Conservation (phyloP, 1,284 basidiomycete genomes). For the Phylloboletellus chloephorus region DNA sequence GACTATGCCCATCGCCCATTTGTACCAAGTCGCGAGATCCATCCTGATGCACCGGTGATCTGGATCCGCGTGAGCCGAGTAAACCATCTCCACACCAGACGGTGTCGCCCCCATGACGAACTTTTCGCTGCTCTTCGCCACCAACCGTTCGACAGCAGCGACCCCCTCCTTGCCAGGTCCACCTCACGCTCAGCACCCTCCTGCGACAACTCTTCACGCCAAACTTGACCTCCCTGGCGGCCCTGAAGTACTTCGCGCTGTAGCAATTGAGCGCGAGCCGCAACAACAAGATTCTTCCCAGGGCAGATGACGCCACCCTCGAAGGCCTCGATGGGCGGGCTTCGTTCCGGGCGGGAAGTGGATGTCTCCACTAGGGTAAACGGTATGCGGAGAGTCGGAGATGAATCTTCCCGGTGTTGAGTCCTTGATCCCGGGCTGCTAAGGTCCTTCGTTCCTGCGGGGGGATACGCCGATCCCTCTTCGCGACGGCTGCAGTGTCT, state of each 20-base stretch:
- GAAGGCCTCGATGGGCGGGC: constrained; percentile 23
- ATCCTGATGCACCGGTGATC: constrained; percentile 24
- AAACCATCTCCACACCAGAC: constrained; percentile 34
- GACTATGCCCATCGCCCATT: constrained; percentile 32
- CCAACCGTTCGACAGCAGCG: constrained; percentile 21
- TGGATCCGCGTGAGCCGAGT: constrained; percentile 30
- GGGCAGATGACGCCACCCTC: constrained; percentile 15
- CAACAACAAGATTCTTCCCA: constrained; percentile 14
- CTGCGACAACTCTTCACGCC: constrained; percentile 33
- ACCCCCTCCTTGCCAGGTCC: constrained; percentile 27
- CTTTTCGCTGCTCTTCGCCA: constrained; percentile 24
- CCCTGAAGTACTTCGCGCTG: constrained; percentile 33
- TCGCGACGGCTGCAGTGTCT: constrained; percentile 32
- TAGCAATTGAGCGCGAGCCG: constrained; percentile 15
- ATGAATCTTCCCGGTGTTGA: constrained; percentile 25
- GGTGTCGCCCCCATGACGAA: constrained; percentile 36
- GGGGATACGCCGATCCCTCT: constrained; percentile 29
- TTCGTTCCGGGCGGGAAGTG: constrained; percentile 28
- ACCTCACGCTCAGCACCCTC: constrained; percentile 21
- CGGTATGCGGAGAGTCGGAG: constrained; percentile 33
- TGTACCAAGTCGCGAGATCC: constrained; percentile 29
- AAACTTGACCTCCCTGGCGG: constrained; percentile 26
- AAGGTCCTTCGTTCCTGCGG: constrained; percentile 24
- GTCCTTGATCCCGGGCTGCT: constrained; percentile 31
- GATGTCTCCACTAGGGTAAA: constrained; percentile 27